Evolutionary conservation across 176 grass and related monocot genomes (phyloP).

Genomic region (Stipa capillata): DNA sequence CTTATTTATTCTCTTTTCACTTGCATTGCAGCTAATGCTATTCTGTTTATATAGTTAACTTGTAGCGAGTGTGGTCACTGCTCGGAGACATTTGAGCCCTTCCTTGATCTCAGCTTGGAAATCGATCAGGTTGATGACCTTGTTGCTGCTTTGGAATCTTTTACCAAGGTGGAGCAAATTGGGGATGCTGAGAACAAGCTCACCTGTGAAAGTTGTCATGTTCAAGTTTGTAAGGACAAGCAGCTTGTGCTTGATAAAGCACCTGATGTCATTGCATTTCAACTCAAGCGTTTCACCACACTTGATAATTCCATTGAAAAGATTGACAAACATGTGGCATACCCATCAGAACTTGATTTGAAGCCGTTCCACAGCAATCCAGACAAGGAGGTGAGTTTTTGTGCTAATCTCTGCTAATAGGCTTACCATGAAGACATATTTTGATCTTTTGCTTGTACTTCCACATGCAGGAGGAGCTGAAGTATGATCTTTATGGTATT

Average conservation of each 20-base stretch:
- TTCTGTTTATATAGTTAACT: constrained; percentile 47
- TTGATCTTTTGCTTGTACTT: constrained; percentile 14
- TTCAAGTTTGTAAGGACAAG: constrained; percentile 69
- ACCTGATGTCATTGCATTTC: constrained; percentile 70
- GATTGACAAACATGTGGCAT: constrained; percentile 62
- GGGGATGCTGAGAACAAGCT: constrained; percentile 72
- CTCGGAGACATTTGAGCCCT: constrained; percentile 80
- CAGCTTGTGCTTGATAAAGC: constrained; percentile 62
- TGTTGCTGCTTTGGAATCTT: constrained; percentile 61
- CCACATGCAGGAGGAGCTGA: constrained; percentile 39
- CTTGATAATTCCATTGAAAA: constrained; percentile 44
- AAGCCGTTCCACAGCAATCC: constrained; percentile 43
- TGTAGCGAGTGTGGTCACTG: constrained; percentile 65
- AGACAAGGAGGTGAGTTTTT: constrained; percentile 20
- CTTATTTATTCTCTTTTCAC: not conserved
- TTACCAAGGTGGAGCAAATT: constrained; percentile 76
- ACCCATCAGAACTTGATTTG: constrained; percentile 76
- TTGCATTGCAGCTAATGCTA: constrained; percentile 5
- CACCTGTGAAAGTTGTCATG: constrained; percentile 63
- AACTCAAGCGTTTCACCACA: constrained; percentile 88
- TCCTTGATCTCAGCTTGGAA: constrained; percentile 94
- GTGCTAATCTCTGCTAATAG: not conserved
- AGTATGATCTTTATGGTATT: constrained; percentile 86
- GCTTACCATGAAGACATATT: not conserved
- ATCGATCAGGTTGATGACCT: constrained; percentile 51